Conservation (phyloP, 2,329 filamentous ascomycete species). For the Calonectria hawksworthii region DNA sequence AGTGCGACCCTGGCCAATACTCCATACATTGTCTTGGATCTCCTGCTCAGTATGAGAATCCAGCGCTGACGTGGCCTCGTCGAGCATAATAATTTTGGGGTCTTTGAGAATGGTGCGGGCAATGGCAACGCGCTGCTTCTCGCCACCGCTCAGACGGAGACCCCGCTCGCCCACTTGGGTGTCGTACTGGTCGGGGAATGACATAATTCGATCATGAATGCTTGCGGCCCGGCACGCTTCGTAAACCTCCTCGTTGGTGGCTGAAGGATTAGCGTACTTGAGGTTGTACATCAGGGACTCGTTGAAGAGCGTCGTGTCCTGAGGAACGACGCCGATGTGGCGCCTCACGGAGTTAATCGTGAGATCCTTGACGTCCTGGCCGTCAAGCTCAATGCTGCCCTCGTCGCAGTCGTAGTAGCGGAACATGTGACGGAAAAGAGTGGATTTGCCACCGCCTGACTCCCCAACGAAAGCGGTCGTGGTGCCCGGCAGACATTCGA, state of each 20-base stretch:
- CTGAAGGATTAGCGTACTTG: conserved; percentile 86
- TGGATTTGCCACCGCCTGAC: conserved; percentile 97
- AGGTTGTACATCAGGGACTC: conserved; percentile 96
- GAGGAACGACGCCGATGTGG: conserved; percentile 95
- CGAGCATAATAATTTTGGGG: conserved; percentile 90
- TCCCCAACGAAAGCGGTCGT: conserved; percentile 97
- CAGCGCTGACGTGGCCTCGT: conserved; percentile 92
- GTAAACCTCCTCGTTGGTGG: conserved; percentile 85
- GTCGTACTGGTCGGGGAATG: conserved; percentile 88
- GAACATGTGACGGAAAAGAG: conserved; percentile 94
- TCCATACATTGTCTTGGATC: conserved; percentile 88
- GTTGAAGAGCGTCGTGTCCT: conserved; percentile 96
- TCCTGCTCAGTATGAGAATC: conserved; percentile 95
- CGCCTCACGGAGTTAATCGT: conserved; percentile 94
- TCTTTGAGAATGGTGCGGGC: conserved; percentile 94
- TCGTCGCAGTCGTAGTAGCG: conserved; percentile 91
- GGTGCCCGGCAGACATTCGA: conserved; percentile 89
- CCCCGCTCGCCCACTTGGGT: conserved; percentile 94
- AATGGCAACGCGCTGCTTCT: conserved; percentile 95
- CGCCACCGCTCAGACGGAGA: conserved; percentile 87
- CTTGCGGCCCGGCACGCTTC: conserved; percentile 87
- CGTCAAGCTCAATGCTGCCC: conserved; percentile 88
- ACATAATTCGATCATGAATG: conserved; percentile 92
- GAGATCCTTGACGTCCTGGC: conserved; percentile 84
- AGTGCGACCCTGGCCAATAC: conserved; percentile 86